phyloP scores from a whole-genome alignment of 352 stramenopile species.

The Globisporangium orthogonon region DNA sequence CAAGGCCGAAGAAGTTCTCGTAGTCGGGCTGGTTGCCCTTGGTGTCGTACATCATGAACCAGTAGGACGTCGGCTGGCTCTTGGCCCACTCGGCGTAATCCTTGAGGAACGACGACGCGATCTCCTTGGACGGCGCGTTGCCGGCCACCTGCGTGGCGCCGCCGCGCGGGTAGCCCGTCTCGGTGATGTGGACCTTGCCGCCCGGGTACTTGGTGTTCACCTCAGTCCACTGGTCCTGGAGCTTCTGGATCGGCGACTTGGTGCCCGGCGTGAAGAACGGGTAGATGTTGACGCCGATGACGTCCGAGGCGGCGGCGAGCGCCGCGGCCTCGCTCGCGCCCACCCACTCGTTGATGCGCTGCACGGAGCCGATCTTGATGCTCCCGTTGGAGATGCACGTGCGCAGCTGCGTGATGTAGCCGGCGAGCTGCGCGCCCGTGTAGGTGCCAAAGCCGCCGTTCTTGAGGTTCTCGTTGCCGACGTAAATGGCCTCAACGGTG shows the following conservation, averaged over 20 bases:
- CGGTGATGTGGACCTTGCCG: constrained; percentile 27
- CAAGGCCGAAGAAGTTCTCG: constrained; percentile 38
- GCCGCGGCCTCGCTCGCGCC: constrained; percentile 16
- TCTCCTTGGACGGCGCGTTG: constrained; percentile 24
- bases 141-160: constrained; percentile 10
- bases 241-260: constrained; percentile 26
- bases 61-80: constrained; percentile 22
- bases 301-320: constrained; percentile 24
- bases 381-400: constrained; percentile 24
- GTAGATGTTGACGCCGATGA: constrained; percentile 43
- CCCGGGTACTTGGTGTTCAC: constrained; percentile 27
- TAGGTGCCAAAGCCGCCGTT: constrained; percentile 40
- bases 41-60: constrained; percentile 44
- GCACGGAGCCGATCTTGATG: constrained; percentile 51
- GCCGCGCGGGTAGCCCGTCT: constrained; percentile 35
- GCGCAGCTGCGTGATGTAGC: constrained; percentile 56
- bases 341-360: constrained; percentile 36
- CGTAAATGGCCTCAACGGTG: constrained; percentile 49
- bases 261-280: constrained; percentile 34
- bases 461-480: constrained; percentile 69
- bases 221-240: constrained; percentile 24
- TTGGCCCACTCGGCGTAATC: constrained; percentile 25
- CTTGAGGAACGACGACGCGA: constrained; percentile 19
- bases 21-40: constrained; percentile 23
- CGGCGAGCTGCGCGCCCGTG: constrained; percentile 28